Base-by-base conservation (phyloP, 1,284 basidiomycete genomes). In the Bjerkandera adusta region DNA sequence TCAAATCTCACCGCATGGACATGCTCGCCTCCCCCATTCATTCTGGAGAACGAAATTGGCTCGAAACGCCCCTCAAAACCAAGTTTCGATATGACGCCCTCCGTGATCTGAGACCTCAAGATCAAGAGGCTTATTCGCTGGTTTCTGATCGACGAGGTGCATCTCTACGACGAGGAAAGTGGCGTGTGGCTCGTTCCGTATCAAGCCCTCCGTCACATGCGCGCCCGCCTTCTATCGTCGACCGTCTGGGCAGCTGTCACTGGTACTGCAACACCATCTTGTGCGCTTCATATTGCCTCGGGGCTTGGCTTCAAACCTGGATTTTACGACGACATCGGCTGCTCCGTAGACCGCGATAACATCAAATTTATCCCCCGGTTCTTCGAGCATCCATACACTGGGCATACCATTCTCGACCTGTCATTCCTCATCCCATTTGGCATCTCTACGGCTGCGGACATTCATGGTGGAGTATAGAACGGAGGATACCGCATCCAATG, bases 351-450 rank as follows among this genome's bases (percentile, higher is more conserved):
- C 37, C 49, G 55, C 20, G 51, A 55, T 5, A 51, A 58, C 22
- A n/a, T 58, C 35, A 58, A 57, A 37, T 56, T 47, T 22, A 53
- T 56, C 39, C 36, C 55, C 7, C 47, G 55, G 8, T 55, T 55
- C 43, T 45, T 52, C 36, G 36, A 49, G 29, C 46, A 60, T 27
- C 15, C 58, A 5, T 7, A 24, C 18, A 39, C 53, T 22, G 49
- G 46, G 3, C 3, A 1, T 25, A 22, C 47, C 7, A 54, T 54
- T 38, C 36, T 29, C 6, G 54, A 55, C 15, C 46, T 54, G 5
- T 36, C 33, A 21, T 54, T 44, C 18, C 32, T 54, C 6, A 42
- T 56, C 16, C 47, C 49, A 6, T 12, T 18, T 7, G 16, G 32
- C 13, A 42, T 50, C 27, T 32, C 11, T 1, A 24, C 20, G 4